Evolutionary conservation across 805 yeast genomes (phyloP), one percentile per base, ranked within the genome.

Genomic region (Myxozyma mucilagina): DNA sequence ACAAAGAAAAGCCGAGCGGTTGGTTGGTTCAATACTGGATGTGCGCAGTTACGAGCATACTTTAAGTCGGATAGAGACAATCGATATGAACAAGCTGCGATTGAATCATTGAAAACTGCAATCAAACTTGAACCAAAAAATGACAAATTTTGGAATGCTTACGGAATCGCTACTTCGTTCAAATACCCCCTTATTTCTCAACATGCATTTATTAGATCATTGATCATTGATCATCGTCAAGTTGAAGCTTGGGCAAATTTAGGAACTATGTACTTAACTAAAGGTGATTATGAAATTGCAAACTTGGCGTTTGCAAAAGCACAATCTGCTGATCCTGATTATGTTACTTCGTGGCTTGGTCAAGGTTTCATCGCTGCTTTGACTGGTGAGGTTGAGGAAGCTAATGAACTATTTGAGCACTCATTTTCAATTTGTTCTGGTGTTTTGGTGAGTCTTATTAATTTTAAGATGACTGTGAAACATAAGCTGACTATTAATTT

Each of bases 181-280:
- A 73, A 78, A 3, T 87, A 84, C 65, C 86, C 93, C 0, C 80
- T 82, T 51, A 87, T 90, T 6, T 79, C 97, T 0, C 99, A 94
- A 74, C 99, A 94, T 75, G 90, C 97, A 72, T 90, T 89, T 68
- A 88, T 94, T 68, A 87, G 89, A 64, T 92, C 97, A 0, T 75
- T 86, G 1, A 79, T 89, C 0, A 74, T 91, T 43, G 86, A 89
- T 51, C 82, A 88, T 6, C 82, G 83, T 56, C 89, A 88, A 58
- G 82, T 87, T 3, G 75, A 76, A 16, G 81, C 86, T 4, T 94
- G 97, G 97, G 80, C 86, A 14, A 89, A 90, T 67, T 76, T 94
- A 60, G 97, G 96, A 0, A 81, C 88, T 6, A 76, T 94, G 39
- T 92, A 89, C 67, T 74, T 93, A 60, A 78, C 82, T 35, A 79